Conservation (phyloP, 768 basidiomycete species). For the Crassisporium funariophilum region DNA sequence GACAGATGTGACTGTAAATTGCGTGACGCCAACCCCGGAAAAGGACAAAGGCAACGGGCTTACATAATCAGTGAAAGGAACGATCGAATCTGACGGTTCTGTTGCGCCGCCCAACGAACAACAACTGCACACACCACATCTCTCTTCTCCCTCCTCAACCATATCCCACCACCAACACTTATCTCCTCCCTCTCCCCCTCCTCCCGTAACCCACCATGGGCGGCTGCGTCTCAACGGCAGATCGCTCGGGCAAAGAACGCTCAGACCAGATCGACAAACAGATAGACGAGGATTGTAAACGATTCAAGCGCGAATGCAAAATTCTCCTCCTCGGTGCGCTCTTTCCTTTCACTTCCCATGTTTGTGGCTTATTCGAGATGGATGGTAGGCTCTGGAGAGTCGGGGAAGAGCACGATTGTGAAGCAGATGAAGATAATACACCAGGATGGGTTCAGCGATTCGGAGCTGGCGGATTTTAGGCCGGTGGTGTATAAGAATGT, state of each 20-base stretch:
- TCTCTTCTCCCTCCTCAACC: no score
- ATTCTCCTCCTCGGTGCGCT: constrained; percentile 84
- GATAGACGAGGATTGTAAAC: constrained; percentile 84
- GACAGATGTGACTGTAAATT: constrained; percentile 2
- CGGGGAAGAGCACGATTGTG: constrained; percentile 93
- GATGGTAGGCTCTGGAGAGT: constrained; percentile 83
- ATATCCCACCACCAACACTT: neutral
- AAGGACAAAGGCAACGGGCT: constrained; percentile 14
- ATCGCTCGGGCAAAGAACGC: constrained; percentile 59
- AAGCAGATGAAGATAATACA: constrained; percentile 99
- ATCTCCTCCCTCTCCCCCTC: neutral
- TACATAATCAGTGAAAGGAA: neutral
- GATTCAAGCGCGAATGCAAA: constrained; percentile 88
- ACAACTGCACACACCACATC: no score
- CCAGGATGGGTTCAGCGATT: constrained; percentile 81
- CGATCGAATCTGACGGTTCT: neutral
- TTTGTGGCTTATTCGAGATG: neutral
- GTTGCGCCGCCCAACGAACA: no score
- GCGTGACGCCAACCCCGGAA: constrained; percentile 3
- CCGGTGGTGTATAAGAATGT: constrained; percentile 85
- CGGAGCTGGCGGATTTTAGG: constrained; percentile 77
- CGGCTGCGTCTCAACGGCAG: constrained; percentile 63
- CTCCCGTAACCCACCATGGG: constrained; percentile 49
- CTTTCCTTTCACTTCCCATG: neutral
- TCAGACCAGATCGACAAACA: constrained; percentile 80